Evolutionary conservation across 1,284 basidiomycete species (phyloP), one percentile per base, ranked within the genome.

Genomic region (Ceratorhiza oryzae-sativae): DNA sequence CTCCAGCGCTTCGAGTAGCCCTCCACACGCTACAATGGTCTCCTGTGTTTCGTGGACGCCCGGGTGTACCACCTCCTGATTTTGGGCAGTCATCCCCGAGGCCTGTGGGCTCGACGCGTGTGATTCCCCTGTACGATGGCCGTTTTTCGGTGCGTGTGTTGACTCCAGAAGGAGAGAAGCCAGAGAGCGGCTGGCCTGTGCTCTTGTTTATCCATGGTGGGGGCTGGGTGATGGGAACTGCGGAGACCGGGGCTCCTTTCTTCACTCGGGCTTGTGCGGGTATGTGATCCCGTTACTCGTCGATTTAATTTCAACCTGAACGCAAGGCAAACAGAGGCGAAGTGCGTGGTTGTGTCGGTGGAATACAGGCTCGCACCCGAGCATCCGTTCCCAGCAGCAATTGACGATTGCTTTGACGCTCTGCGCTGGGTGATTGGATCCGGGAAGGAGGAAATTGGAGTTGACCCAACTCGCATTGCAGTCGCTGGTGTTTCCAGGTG

Each of bases 291-390:
- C 18, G 1, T 55, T 32, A 32, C 12, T 39, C 81, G 71, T 87
- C 90, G 36, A 39, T 30, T 27, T 12, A 0, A 13, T 27, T 18
- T 30, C 25, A 46, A 49, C 55, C 46, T 12, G 13, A 13, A 72
- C n/a, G n/a, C n/a, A n/a, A n/a, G n/a, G n/a, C n/a, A 20, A 73
- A 65, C 18, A 75, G 74, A 79, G 77, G 79, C 15, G 77, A 80
- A 23, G 77, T 77, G 46, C 79, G 80, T 87, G 0, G 87, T 89
- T 1, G 80, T 90, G 3, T 87, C 87, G 2, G 88, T 92, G 20
- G 87, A 89, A 75, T 92, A 93, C 77, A 86, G 90, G 4, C 85
- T 93, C 6, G 90, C 88, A 0, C 92, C 92, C 0, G 91, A 93
- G 76, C 75, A 89, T 68, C 85, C 85, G 3, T 93, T 90, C 76